These are phyloP conservation scores for Ustilago tritici DNA, from an alignment of 1,284 basidiomycete genomes.

Conservation along the genomic window DNA sequence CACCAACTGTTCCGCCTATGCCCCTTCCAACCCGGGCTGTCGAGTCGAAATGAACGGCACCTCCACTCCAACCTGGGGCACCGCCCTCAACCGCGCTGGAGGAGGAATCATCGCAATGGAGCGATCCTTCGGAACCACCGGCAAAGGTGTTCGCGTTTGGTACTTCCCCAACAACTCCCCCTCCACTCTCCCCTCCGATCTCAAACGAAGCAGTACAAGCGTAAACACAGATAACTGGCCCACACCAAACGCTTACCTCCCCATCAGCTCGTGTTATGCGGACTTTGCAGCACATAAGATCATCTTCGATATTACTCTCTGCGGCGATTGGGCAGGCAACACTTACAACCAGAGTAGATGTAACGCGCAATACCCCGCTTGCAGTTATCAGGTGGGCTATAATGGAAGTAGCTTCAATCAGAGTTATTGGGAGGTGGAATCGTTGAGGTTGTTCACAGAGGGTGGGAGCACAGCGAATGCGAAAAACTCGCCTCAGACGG, in stretches of 20 bases:
- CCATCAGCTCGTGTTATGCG: constrained; percentile 54
- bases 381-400: constrained; percentile 58
- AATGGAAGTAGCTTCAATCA: constrained; percentile 55
- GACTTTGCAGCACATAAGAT: constrained; percentile 62
- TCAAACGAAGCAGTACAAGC: constrained; percentile 33
- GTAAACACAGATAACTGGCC: constrained; percentile 60
- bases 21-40: constrained; percentile 55
- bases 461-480: constrained; percentile 52
- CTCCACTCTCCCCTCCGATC: constrained; percentile 47
- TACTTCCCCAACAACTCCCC: constrained; percentile 53
- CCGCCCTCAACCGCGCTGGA: constrained; percentile 54
- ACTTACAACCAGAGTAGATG: constrained; percentile 54
- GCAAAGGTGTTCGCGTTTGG: constrained; percentile 66
- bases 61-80: constrained; percentile 57
- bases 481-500: constrained; percentile 34
- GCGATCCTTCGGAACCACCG: constrained; percentile 58
- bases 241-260: constrained; percentile 56
- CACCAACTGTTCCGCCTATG: constrained; percentile 58
- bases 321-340: constrained; percentile 62
- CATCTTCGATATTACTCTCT: constrained; percentile 65
- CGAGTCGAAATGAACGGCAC: constrained; percentile 59
- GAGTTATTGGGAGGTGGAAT: constrained; percentile 62
- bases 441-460: constrained; percentile 51
- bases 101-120: constrained; percentile 67
- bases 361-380: constrained; percentile 47